Base-by-base conservation (phyloP, 352 stramenopile species). In the Globisporangium parvum region DNA sequence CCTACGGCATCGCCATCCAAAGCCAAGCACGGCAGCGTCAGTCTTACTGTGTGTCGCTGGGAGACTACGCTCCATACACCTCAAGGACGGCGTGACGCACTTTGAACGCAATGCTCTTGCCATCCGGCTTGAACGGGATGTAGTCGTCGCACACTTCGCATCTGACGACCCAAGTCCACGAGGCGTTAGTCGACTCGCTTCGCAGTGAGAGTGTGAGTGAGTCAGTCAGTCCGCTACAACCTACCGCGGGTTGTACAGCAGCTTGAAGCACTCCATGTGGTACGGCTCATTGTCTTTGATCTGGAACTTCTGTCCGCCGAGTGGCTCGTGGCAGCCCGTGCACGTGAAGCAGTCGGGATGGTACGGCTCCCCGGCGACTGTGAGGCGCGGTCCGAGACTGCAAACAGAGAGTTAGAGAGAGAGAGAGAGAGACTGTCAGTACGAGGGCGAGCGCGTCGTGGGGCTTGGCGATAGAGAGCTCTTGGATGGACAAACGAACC, bases 81-180 rank as follows among this genome's bases (percentile, higher is more conserved):
- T 9, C 6, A 46, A 5, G 35, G 18, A 45, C 31, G 6, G 6
- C 26, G 48, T 11, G 9, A 6, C 57, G 20, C 8, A 85, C 58
- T 62, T 85, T 78, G 59, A 72, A 91, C 12, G 75, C 66, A 40
- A 87, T 85, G 28, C 73, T 79, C 24, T 76, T 78, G 11, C 53
- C 59, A 24, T 69, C 71, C 9, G 48, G 4, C 12, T 62, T 62
- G 49, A 78, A 80, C 11, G 80, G 75, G 15, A 91, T 80, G 23
- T 70, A 71, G 35, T 75, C 59, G 40, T 77, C 75, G 53, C 80
- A 91, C 11, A 91, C 74, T 47, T 83, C 71, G 44, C 80, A 90
- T 2, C 77, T 90, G 47, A 24, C 3, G 6, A 18, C 23, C 6
- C 47, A 14, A 23, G 28, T 6, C 3, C 28, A 2, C 28, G 28